Base-by-base conservation (phyloP, 2,329 filamentous ascomycete genomes). In the Fusarium newnesense region DNA sequence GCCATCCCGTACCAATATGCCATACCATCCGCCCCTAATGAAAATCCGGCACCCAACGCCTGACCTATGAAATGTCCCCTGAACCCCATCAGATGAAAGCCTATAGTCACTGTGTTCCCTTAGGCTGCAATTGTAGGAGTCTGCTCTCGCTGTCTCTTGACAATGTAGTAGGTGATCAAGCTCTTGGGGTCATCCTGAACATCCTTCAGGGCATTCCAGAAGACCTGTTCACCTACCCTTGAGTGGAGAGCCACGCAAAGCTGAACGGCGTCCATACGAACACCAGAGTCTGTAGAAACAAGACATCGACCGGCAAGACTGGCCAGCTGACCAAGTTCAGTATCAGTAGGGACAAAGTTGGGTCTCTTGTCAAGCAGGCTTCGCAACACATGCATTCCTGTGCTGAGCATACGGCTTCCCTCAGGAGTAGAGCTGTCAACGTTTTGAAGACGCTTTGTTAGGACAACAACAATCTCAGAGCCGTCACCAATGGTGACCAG, bases 121-220 rank as follows among this genome's bases (percentile, higher is more conserved):
- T 62, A 69, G 42, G 46, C 65, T 16, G 47, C 46, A 44, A 75
- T 43, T 54, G 64, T 43, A 32, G 70, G 64, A 36, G 69, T 76
- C 64, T 80, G 79, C 81, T 92, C 90, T 59, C 89, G 84, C 81
- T 92, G 90, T 79, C 87, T 86, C 85, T 92, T 92, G 44, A 93
- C 93, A 77, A 95, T 92, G 80, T 95, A 95, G 79, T 95, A 95
- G 15, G 92, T 95, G 76, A 95, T 91, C 69, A 95, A 81, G 74
- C 91, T 94, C 84, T 94, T 89, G 28, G 92, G 90, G 73, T 94
- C 92, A 73, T 94, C 92, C 77, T 89, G 88, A 37, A 93, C 86
- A 15, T 84, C 87, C 64, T 86, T 88, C 76, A 95, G 85, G 30
- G 87, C 87, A 39, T 87, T 87, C 93, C 93, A 96, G 79, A 95